Percentiles rank a stretch among this genome's conserved stretches.
Evolutionary conservation across 352 stramenopile species (phyloP).

Genomic region (Phytophthora cryptogea): DNA sequence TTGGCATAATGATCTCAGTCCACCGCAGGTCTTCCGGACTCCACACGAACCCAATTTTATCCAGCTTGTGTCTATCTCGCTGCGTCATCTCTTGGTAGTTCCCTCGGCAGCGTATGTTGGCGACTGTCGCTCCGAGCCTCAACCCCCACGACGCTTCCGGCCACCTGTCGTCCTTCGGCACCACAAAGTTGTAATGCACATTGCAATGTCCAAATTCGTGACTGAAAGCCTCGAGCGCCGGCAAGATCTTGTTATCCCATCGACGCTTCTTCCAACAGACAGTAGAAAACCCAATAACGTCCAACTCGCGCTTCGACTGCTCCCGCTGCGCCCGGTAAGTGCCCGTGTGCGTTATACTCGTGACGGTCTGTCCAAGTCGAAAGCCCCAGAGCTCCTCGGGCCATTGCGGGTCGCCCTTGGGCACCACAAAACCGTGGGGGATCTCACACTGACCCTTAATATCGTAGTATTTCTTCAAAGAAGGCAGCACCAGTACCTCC

Average conservation of each 20-base stretch:
- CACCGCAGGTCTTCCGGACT: slow-evolving; percentile 50
- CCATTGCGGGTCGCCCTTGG: slow-evolving; percentile 31
- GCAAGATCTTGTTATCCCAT: slow-evolving; percentile 33
- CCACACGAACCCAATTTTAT: slow-evolving; percentile 60
- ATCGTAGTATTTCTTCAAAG: slow-evolving; percentile 36
- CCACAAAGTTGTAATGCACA: slow-evolving; percentile 33
- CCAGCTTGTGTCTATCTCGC: slow-evolving; percentile 42
- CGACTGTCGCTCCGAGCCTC: slow-evolving; percentile 28
- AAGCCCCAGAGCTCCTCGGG: slow-evolving; percentile 39
- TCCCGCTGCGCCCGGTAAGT: slow-evolving; percentile 21
- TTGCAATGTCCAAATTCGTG: slow-evolving; percentile 30
- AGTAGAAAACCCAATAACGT: slow-evolving; percentile 18
- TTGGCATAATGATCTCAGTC: slow-evolving; percentile 51
- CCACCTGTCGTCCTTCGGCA: slow-evolving; percentile 20
- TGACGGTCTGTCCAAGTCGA: slow-evolving; percentile 48
- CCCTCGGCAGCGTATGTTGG: slow-evolving; percentile 39
- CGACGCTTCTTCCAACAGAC: slow-evolving; percentile 13
- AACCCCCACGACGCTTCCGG: slow-evolving; percentile 18
- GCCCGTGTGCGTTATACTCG: slow-evolving; percentile 34
- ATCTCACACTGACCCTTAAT: slow-evolving; percentile 44
- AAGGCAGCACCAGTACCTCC: slow-evolving; percentile 40
- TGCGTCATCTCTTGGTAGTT: slow-evolving; percentile 43
- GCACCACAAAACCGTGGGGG: slow-evolving; percentile 37
- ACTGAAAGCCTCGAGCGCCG: slow-evolving; percentile 23
- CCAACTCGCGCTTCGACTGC: slow-evolving; percentile 11